Base-by-base conservation (phyloP, 2,329 filamentous ascomycete species). In the Aspergillaceae sp. region DNA sequence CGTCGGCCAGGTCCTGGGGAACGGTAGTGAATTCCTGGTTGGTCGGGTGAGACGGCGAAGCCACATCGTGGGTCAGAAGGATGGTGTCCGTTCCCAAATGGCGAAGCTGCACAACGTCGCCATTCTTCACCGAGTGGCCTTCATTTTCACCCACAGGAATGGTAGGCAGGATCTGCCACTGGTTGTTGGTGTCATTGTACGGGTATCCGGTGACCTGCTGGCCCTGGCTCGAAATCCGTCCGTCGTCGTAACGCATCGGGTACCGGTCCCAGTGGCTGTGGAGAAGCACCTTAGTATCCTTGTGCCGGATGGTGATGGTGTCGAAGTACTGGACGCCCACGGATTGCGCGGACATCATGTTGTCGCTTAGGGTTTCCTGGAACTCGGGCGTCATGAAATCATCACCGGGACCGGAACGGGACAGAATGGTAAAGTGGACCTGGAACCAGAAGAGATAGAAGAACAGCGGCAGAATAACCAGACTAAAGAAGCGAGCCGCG, bases 401-500 rank as follows among this genome's bases (percentile, higher is more conserved):
- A 63, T 98, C 92, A 45, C 92, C 92, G 40, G 92, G 91, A 33
- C 92, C 92, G 44, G 92, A 97, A 49, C 84, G 79, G 55, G 74
- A 84, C 51, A 98, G 77, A 58, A 98, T 87, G 40, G 87, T 78
- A 67, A 98, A 98, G 72, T 98, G 92, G 29, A 98, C 90, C 76
- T 98, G 92, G 83, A 98, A 98, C 92, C 92, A 98, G 77, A 98
- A 97, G 41, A 98, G 80, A 70, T 98, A 98, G 71, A 98, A 94
- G 61, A 97, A 76, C 76, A 98, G 96, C 9, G 92, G 92, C 56
- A 97, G 80, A 55, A 95, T 66, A 57, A 97, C 87, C 46, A 98
- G 75, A 9, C 86, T 90, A 53, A 94, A 74, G n/a, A 83, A 80
- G 44, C 92, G 86, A 51, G 92, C 92, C 35, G 74, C 79, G 64